Conservation (phyloP, 1,139 yeast species). For the Blastobotrys buckinghamii region DNA sequence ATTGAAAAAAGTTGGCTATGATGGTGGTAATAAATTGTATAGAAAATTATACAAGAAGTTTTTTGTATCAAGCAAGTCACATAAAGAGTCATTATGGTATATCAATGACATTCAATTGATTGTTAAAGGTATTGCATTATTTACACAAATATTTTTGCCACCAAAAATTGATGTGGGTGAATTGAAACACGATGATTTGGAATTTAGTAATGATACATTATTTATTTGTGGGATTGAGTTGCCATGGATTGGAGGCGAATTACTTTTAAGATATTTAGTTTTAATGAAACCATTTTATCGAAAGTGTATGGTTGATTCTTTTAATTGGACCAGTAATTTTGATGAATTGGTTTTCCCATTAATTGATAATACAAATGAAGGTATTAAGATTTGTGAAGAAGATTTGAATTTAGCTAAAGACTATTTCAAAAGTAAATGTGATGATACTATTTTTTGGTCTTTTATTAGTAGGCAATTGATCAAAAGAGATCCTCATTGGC, state of each 20-base stretch:
- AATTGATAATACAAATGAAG: too few species aligned
- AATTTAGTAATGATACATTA: neutral
- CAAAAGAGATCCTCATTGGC: neutral
- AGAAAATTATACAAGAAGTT: neutral
- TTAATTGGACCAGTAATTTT: too few species aligned
- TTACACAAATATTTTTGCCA: neutral
- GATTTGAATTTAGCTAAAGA: neutral
- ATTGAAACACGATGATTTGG: neutral
- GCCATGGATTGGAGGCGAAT: conserved; percentile 6
- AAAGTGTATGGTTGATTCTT: neutral
- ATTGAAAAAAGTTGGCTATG: neutral
- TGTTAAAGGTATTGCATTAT: neutral
- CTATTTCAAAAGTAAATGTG: neutral
- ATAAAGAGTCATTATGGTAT: neutral
- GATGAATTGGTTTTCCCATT: too few species aligned
- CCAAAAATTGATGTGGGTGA: neutral
- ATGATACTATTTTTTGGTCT: neutral
- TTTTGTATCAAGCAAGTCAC: neutral
- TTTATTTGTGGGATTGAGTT: neutral
- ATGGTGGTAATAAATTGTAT: neutral
- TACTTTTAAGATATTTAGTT: conserved; percentile 2
- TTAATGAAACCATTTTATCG: conserved; percentile 1
- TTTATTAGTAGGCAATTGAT: neutral
- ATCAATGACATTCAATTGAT: neutral
- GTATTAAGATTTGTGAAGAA: too few species aligned